phyloP scores from a whole-genome alignment of 2,329 filamentous ascomycete species.

The Colletotrichum tamarilloi region DNA sequence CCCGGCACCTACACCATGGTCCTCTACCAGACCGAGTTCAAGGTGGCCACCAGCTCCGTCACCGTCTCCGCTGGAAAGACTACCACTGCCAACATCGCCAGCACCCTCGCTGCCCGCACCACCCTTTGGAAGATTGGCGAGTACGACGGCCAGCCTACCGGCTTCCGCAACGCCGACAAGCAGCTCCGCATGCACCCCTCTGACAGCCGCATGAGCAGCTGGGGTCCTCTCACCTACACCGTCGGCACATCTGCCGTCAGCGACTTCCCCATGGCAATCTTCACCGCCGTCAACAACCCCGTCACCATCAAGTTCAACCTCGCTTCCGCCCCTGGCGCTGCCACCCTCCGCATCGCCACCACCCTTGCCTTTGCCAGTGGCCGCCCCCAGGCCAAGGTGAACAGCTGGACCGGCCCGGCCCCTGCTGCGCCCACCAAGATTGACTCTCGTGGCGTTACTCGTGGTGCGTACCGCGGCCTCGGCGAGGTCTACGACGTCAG shows the following conservation, averaged over 20 bases:
- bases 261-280: slow-evolving; percentile 74
- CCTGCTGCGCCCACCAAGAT: slow-evolving; percentile 70
- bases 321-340: slow-evolving; percentile 59
- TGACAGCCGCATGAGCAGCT: slow-evolving; percentile 71
- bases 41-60: slow-evolving; percentile 61
- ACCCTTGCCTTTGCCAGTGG: slow-evolving; percentile 71
- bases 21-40: slow-evolving; percentile 69
- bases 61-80: slow-evolving; percentile 61
- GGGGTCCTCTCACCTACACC: slow-evolving; percentile 70
- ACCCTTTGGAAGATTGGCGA: slow-evolving; percentile 73
- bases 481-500: slow-evolving; percentile 73
- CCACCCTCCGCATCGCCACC: slow-evolving; percentile 73
- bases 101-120: slow-evolving; percentile 55
- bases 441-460: slow-evolving; percentile 72
- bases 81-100: slow-evolving; percentile 62
- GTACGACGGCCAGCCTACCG: slow-evolving; percentile 72
- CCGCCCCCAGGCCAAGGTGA: slow-evolving; percentile 67
- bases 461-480: slow-evolving; percentile 72
- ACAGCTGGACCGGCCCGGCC: slow-evolving; percentile 59
- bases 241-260: slow-evolving; percentile 63
- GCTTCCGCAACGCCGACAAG: slow-evolving; percentile 75
- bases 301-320: slow-evolving; percentile 71
- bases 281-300: slow-evolving; percentile 69
- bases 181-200: slow-evolving; percentile 76
- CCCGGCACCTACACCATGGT: slow-evolving; percentile 77